Evolutionary conservation across 139 green algal genomes (phyloP), one percentile per base, ranked within the genome.

Genomic region (Chlorella sp.): DNA sequence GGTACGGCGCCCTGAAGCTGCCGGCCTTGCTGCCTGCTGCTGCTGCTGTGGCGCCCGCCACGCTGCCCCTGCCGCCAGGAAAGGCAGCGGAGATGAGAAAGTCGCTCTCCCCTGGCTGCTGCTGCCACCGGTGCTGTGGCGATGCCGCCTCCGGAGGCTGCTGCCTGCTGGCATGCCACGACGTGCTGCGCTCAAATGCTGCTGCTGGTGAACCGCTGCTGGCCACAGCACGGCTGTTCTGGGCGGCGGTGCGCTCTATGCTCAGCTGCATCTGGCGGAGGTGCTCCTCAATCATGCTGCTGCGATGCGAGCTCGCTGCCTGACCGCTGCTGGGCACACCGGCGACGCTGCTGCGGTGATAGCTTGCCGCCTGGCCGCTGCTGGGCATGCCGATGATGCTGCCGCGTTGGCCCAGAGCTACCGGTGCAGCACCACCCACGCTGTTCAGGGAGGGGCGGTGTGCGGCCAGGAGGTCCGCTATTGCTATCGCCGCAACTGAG

Each of bases 1-100:
- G 9, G 37, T n/a, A 22, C 30, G 28, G 79, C 37, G 26, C 36
- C 77, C 21, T 21, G 2, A 12, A 34, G 77, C 77, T 82, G 77
- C 37, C 77, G n/a, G 32, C 12, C 32, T 40, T 78, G 71, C 71
- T 78, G 39, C 32, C 75, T 28, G 36, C 36, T 81, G 36, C 18
- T 57, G 36, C 4, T 19, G 22, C 40, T 21, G 80, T 69, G 77
- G 22, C 22, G 77, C 39, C 19, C 22, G 40, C 11, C 42, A 40
- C 30, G 16, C 80, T 61, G 32, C 66, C 42, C 28, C 80, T 61
- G 39, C 39, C 81, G 42, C 83, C 28, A 30, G 73, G 57, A 30
- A 81, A 81, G 12, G 84, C 40, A 48, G 86, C 79, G 9, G 79
- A 28, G 73, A 86, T 87, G 73, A 32, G 73, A 28, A 88, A 88